Evolutionary conservation across 495 filamentous ascomycete genomes (phyloP).

Genomic region (Copromyces sp.): DNA sequence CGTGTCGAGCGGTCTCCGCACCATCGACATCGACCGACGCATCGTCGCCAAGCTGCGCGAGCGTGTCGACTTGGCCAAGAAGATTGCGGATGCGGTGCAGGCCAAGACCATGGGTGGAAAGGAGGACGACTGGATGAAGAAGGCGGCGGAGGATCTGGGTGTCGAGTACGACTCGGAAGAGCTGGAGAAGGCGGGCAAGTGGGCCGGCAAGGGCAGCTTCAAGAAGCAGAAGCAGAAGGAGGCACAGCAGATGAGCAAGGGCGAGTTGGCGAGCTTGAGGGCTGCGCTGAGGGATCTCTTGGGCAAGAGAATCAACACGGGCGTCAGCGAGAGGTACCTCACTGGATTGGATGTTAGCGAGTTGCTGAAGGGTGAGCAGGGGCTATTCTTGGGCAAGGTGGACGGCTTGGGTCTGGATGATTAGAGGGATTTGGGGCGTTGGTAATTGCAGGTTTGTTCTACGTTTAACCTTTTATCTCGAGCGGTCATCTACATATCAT

Average conservation of each 20-base stretch:
- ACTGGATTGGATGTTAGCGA: slow-evolving; percentile 76
- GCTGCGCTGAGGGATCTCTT: slow-evolving; percentile 57
- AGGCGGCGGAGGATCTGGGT: slow-evolving; percentile 84
- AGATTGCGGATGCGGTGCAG: slow-evolving; percentile 67
- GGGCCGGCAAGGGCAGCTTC: slow-evolving; percentile 56
- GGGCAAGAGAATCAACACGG: slow-evolving; percentile 70
- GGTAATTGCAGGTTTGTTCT: background rate
- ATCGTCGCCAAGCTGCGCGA: slow-evolving; percentile 64
- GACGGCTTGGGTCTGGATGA: slow-evolving; percentile 30
- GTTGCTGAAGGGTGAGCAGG: slow-evolving; percentile 51
- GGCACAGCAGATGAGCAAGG: slow-evolving; percentile 55
- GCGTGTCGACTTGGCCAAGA: slow-evolving; percentile 65
- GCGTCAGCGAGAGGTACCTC: slow-evolving; percentile 85
- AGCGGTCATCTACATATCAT: background rate
- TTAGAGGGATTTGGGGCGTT: slow-evolving; percentile 5
- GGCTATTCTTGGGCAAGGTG: slow-evolving; percentile 34
- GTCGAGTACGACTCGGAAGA: slow-evolving; percentile 90
- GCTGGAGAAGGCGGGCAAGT: slow-evolving; percentile 50
- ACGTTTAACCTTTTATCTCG: background rate
- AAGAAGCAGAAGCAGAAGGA: slow-evolving; percentile 66
- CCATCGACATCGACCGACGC: slow-evolving; percentile 73
- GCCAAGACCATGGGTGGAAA: slow-evolving; percentile 79
- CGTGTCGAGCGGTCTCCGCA: slow-evolving; percentile 26
- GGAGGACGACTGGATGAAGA: slow-evolving; percentile 75
- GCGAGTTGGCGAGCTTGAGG: slow-evolving; percentile 52